Conservation (phyloP, 1,284 basidiomycete genomes). For the Microbotryum scabiosae region DNA sequence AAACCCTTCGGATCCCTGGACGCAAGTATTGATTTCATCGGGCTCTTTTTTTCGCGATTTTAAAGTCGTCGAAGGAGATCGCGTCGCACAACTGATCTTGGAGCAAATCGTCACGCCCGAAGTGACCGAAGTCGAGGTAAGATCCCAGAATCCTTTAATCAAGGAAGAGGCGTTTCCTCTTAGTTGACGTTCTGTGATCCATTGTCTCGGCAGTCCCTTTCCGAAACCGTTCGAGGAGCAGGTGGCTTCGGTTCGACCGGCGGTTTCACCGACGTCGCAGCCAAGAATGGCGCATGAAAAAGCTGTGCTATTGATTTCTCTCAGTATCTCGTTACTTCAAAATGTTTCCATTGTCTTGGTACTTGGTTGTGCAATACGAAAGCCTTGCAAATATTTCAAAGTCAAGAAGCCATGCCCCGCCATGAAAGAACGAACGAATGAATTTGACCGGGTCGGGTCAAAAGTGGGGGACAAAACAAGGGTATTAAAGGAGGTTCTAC, state of each 20-base stretch:
- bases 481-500: too few species aligned
- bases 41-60: background rate
- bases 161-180: too few species aligned
- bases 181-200: background rate
- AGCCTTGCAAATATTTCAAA: too few species aligned
- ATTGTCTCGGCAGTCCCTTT: constrained; percentile 53
- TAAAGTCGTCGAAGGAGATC: constrained; percentile 78
- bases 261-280: constrained; percentile 11
- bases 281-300: too few species aligned
- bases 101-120: constrained; percentile 83
- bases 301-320: too few species aligned
- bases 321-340: too few species aligned
- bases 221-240: constrained; percentile 72
- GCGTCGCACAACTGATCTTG: constrained; percentile 87
- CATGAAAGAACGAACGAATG: too few species aligned
- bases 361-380: too few species aligned
- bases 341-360: too few species aligned
- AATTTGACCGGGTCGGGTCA: too few species aligned
- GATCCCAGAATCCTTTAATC: constrained; percentile 34
- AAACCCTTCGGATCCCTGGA: background rate
- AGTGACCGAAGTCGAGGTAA: constrained; percentile 71
- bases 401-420: too few species aligned
- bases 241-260: constrained; percentile 94
- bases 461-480: too few species aligned
- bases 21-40: background rate